Evolutionary conservation across 1,284 basidiomycete species (phyloP).

Genomic region (Pulveroboletus sp.): DNA sequence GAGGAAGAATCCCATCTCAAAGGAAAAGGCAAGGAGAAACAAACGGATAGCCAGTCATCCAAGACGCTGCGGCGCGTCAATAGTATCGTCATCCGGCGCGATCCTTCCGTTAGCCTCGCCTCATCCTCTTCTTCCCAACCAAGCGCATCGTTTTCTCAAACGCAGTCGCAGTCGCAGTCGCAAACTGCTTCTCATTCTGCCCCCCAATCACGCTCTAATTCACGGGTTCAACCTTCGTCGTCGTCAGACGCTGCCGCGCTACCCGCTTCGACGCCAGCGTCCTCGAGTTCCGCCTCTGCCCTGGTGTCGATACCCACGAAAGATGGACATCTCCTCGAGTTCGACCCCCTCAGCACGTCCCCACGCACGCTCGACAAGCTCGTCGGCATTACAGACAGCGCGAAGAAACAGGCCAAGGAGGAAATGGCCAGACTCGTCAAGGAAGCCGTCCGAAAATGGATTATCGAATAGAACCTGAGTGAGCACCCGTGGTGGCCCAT

Average conservation of each 20-base stretch:
- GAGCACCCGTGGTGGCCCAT: too few species aligned
- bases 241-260: constrained; percentile 25
- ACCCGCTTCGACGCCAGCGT: constrained; percentile 8
- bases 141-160: constrained; percentile 20
- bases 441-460: constrained; percentile 74
- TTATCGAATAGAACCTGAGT: constrained; percentile 35
- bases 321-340: constrained; percentile 76
- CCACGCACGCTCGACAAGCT: constrained; percentile 68
- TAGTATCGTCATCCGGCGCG: constrained; percentile 62
- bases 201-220: constrained; percentile 44
- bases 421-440: constrained; percentile 72
- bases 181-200: constrained; percentile 30
- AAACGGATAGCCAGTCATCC: not conserved
- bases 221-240: constrained; percentile 40
- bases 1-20: constrained; percentile 7
- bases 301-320: constrained; percentile 70
- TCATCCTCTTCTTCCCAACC: constrained; percentile 23
- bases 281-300: constrained; percentile 38
- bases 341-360: constrained; percentile 72
- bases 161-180: constrained; percentile 40
- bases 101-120: constrained; percentile 48
- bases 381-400: constrained; percentile 73
- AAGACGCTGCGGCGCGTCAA: constrained; percentile 47
- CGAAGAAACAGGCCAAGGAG: constrained; percentile 75
- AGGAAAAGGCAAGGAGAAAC: constrained; percentile 29